Percentiles rank a stretch among this genome's conserved stretches.
phyloP scores from a whole-genome alignment of 169 alveolate species.

The Plasmodium inui region DNA sequence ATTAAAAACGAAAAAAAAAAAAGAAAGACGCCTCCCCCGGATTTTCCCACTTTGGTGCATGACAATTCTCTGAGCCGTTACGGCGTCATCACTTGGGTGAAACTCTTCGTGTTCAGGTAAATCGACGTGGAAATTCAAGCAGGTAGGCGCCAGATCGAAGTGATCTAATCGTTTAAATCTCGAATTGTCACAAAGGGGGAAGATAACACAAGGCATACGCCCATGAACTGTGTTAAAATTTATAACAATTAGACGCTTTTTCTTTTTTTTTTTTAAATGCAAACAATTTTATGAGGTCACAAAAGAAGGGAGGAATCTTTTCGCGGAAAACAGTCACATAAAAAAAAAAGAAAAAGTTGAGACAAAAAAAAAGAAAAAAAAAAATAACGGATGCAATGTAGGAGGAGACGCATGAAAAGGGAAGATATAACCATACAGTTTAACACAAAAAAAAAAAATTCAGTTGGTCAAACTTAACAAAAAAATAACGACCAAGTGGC shows the following conservation, averaged over 20 bases:
- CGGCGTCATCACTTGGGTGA: not conserved
- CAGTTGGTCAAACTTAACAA: slow-evolving; percentile 10
- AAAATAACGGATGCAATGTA: slow-evolving; percentile 12
- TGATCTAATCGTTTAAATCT: not conserved
- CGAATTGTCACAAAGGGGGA: not conserved
- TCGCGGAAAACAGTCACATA: not conserved
- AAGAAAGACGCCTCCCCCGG: not conserved
- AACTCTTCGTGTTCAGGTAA: not conserved
- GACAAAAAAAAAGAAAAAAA: not conserved
- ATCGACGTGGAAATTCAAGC: not conserved
- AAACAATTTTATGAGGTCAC: not conserved
- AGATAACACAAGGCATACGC: not conserved
- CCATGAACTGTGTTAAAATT: not conserved
- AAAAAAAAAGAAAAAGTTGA: slow-evolving; percentile 1
- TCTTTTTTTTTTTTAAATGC: not conserved
- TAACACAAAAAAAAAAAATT: slow-evolving; percentile 8
- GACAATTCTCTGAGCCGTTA: not conserved
- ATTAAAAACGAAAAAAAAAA: not conserved
- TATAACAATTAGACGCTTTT: not conserved
- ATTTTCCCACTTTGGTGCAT: not conserved
- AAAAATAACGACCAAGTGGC: slow-evolving; percentile 1
- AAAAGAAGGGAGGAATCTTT: not conserved
- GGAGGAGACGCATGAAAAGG: not conserved
- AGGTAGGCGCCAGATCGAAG: not conserved
- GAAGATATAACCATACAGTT: not conserved